These are phyloP conservation scores for Spizellomyces punctatus DNA, from an alignment of 192 early-diverging fungal genomes.

Conservation along the genomic window DNA sequence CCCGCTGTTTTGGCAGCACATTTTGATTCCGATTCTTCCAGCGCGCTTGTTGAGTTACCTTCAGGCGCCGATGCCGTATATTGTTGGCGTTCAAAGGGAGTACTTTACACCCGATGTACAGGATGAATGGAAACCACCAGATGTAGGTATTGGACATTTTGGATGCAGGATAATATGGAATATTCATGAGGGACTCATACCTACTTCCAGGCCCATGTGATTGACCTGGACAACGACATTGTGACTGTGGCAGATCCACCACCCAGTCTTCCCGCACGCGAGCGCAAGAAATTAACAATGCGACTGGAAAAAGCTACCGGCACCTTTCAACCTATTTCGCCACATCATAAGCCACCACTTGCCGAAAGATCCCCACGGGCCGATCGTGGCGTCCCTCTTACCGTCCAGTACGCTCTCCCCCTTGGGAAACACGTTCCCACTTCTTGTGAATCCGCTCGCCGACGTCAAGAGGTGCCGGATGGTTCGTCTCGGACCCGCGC, in stretches of 20 bases:
- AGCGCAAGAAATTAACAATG: conserved; percentile 64
- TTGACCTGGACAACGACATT: conserved; percentile 73
- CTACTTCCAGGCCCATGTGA: conserved; percentile 42
- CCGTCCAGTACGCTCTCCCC: conserved; percentile 60
- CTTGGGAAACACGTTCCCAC: conserved; percentile 52
- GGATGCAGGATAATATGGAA: not conserved
- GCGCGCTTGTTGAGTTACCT: conserved; percentile 61
- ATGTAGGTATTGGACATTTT: conserved; percentile 46
- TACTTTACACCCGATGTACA: conserved; percentile 46
- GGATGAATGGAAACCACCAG: conserved; percentile 62
- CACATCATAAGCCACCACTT: conserved; percentile 14
- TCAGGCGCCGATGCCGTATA: conserved; percentile 78
- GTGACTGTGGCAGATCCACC: conserved; percentile 49
- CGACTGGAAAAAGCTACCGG: conserved; percentile 63
- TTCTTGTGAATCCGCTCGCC: conserved; percentile 13
- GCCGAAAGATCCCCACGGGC: conserved; percentile 8
- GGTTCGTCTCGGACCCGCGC: not conserved
- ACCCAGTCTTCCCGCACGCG: conserved; percentile 56
- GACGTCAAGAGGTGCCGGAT: conserved; percentile 8
- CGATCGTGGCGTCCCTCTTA: conserved; percentile 58
- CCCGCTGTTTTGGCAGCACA: conserved; percentile 78
- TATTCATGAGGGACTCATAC: too few species aligned
- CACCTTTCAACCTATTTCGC: conserved; percentile 13
- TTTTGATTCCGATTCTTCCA: conserved; percentile 76
- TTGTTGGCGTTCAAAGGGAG: conserved; percentile 70